Evolutionary conservation across 106 monocot genomes (phyloP).

Genomic region (Dioscorea dumetorum): DNA sequence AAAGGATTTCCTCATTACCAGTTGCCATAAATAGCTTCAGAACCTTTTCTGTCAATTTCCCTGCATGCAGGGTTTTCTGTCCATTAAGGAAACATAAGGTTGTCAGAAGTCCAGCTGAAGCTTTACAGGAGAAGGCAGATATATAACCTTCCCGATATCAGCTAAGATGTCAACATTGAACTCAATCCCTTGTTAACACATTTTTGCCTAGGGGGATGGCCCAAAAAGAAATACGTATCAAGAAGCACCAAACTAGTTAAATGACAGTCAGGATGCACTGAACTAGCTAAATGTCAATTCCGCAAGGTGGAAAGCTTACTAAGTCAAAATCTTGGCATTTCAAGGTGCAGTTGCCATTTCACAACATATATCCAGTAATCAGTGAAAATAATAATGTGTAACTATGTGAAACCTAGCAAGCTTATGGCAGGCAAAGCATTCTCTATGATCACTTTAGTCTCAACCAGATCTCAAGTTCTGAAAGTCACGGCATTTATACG

Average conservation of each 20-base stretch:
- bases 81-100: slow-evolving; percentile 13
- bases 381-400: no score
- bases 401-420: no score
- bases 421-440: no score
- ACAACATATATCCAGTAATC: no score
- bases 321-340: no score
- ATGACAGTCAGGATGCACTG: background rate
- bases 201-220: no score
- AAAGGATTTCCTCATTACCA: slow-evolving; percentile 67
- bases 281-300: background rate
- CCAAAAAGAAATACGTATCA: background rate
- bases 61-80: slow-evolving; percentile 72
- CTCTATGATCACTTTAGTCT: no score
- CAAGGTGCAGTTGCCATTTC: no score
- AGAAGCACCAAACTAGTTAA: background rate
- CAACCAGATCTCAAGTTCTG: no score
- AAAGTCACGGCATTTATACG: no score
- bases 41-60: slow-evolving; percentile 89
- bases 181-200: no score
- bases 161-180: background rate
- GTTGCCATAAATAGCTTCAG: slow-evolving; percentile 75
- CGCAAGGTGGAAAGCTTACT: background rate
- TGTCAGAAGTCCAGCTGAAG: background rate
- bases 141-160: background rate
- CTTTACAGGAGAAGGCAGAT: background rate